Base-by-base conservation (phyloP, 495 filamentous ascomycete species). In the Penicillium crystallinum region DNA sequence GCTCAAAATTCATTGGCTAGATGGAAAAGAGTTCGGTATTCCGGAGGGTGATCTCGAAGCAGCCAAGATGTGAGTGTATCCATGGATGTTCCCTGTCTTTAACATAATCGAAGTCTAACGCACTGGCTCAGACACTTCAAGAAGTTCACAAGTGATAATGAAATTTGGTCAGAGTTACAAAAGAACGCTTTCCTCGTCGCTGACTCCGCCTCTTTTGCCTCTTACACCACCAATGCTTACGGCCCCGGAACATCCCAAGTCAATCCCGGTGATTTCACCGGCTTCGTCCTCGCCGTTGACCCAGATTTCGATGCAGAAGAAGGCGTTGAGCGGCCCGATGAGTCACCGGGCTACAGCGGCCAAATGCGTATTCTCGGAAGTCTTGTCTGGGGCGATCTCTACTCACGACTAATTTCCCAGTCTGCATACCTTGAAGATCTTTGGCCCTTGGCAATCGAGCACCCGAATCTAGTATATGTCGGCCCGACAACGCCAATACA, bases 311-410 rank as follows among this genome's bases (percentile, higher is more conserved):
- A 66, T 30, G 36, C 53, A 0, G 7, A 53, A 11, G 46, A 62
- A 21, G 40, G 49, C 8, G 31, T 39, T 21, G 23, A 54, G 12
- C 59, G 55, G 22, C 45, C 56, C 0, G 48, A 67, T 6, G 56
- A 63, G 37, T 57, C 42, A 0, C 59, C 64, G 17, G 63, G 58
- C 0, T 69, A 57, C 47, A 35, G 9, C 2, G 68, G 70, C 1
- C 50, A 63, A 6, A 63, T 73, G 59, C 62, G 60, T 7, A 57
- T 73, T 19, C 52, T 68, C 1, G 67, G 61, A 21, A 65, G 58
- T 17, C 57, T 71, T 1, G 38, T 73, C 35, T 73, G 64, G 66
- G 55, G 65, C 3, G 70, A 73, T 30, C 43, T 73, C 6, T 67
- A 47, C 45, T 61, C 62, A 2, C 27, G 61, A 8, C 29, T 62